Conservation (phyloP, 768 basidiomycete species). For the Kwoniella pini region DNA sequence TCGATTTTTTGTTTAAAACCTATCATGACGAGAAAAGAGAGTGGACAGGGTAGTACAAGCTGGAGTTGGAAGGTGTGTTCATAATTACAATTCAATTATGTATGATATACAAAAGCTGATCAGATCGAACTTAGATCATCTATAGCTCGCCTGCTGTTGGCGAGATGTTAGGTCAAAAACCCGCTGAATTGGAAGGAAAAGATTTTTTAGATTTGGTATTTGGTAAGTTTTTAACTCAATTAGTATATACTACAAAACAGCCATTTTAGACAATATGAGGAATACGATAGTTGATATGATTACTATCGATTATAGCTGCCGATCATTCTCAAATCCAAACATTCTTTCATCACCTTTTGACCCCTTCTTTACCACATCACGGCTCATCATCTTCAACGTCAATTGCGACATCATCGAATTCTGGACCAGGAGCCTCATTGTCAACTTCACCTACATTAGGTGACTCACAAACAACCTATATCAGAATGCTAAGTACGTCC, state of each 20-base stretch:
- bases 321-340: constrained; percentile 35
- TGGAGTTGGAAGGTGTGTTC: constrained; percentile 26
- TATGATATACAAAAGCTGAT: too few species aligned
- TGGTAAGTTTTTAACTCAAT: constrained; percentile 27
- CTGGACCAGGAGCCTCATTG: not conserved
- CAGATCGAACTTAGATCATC: too few species aligned
- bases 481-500: constrained; percentile 23
- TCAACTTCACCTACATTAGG: constrained; percentile 10
- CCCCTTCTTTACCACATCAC: constrained; percentile 14
- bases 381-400: constrained; percentile 23
- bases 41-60: not conserved
- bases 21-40: constrained; percentile 7
- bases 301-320: constrained; percentile 14
- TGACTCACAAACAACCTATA: constrained; percentile 32
- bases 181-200: constrained; percentile 42
- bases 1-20: constrained; percentile 53
- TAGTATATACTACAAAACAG: not conserved
- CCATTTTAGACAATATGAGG: too few species aligned
- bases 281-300: too few species aligned
- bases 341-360: constrained; percentile 24
- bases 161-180: constrained; percentile 49
- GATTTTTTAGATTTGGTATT: constrained; percentile 51
- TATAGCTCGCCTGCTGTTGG: constrained; percentile 45
- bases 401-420: constrained; percentile 8
- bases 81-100: too few species aligned